Conservation (phyloP, 306 rosid genomes). For the Gillenia trifoliata region DNA sequence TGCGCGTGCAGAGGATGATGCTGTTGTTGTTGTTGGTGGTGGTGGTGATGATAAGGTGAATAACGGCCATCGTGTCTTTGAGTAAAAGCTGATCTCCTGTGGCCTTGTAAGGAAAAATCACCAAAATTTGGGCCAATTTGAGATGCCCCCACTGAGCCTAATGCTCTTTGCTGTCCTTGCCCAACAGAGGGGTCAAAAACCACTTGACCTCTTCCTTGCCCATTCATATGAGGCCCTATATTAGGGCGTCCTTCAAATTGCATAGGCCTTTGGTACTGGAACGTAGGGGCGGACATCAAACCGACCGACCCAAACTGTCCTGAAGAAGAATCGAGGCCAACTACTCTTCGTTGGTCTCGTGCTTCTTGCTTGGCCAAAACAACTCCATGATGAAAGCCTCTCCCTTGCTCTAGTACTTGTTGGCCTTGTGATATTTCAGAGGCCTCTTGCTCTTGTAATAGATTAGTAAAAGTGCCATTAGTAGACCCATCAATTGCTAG, state of each 20-base stretch:
- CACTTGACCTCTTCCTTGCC: neutral
- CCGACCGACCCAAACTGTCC: neutral
- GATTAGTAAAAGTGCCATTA: neutral
- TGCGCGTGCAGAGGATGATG: neutral
- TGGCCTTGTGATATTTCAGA: neutral
- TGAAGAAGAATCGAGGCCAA: neutral
- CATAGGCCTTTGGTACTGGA: neutral
- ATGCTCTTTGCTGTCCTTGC: neutral
- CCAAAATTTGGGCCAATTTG: neutral
- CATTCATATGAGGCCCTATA: neutral
- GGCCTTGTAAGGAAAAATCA: neutral
- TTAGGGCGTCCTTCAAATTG: neutral
- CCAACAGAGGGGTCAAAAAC: neutral
- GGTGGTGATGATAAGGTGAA: neutral
- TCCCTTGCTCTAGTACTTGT: neutral
- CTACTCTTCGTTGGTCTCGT: neutral
- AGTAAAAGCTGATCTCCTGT: neutral
- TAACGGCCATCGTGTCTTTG: neutral
- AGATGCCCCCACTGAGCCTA: neutral
- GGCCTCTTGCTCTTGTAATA: conserved; percentile 7
- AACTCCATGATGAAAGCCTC: neutral
- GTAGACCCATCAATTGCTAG: neutral
- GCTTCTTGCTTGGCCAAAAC: neutral
- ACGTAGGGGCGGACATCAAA: neutral
- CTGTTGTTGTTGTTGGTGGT: neutral